phyloP scores from a whole-genome alignment of 352 stramenopile species.

The Phytopythium litorale region DNA sequence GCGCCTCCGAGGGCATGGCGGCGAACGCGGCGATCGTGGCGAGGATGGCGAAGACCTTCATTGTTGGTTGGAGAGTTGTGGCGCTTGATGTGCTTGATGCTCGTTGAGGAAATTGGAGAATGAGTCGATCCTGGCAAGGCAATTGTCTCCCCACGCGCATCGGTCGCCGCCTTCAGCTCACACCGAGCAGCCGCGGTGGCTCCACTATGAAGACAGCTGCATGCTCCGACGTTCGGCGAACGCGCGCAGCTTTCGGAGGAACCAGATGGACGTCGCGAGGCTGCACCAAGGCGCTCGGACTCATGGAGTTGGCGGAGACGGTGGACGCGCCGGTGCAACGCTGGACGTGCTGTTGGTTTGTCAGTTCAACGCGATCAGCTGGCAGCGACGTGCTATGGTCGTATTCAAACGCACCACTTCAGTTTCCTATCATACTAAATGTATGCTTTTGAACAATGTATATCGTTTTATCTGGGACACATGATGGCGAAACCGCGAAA shows the following conservation, averaged over 20 bases:
- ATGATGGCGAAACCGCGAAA: neutral
- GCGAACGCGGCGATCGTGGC: neutral
- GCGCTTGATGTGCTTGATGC: slow-evolving; percentile 3
- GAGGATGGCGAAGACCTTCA: slow-evolving; percentile 8
- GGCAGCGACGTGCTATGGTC: neutral
- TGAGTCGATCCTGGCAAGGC: neutral
- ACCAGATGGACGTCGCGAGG: slow-evolving; percentile 1
- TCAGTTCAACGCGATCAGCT: neutral
- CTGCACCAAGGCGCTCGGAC: neutral
- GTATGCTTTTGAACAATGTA: neutral
- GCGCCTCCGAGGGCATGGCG: slow-evolving; percentile 3
- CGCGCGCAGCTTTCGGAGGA: slow-evolving; percentile 2
- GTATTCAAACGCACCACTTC: neutral
- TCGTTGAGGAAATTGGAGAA: slow-evolving; percentile 9
- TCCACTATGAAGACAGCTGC: neutral
- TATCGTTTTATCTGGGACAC: neutral
- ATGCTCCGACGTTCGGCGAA: neutral
- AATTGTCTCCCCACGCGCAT: neutral
- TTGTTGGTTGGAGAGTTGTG: neutral
- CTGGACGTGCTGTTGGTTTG: neutral
- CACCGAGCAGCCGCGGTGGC: neutral
- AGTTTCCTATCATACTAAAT: neutral
- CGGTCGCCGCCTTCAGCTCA: neutral
- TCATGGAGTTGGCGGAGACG: neutral
- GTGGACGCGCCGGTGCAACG: neutral